phyloP scores from a whole-genome alignment of 306 rosid genomes.

The Neltuma alba region DNA sequence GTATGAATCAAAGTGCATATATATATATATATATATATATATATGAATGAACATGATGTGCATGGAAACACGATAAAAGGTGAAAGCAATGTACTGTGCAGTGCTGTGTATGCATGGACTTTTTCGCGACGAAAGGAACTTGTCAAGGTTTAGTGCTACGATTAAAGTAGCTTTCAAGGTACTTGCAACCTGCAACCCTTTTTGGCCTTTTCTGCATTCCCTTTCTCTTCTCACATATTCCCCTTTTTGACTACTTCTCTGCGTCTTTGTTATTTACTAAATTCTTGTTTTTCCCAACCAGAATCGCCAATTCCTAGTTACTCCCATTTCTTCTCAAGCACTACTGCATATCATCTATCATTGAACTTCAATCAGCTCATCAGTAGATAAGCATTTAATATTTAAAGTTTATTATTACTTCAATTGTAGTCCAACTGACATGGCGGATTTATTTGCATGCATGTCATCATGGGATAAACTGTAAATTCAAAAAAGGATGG shows the following conservation, averaged over 20 bases:
- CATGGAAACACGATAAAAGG: constrained; percentile 26
- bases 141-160: constrained; percentile 21
- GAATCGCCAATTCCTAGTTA: not conserved
- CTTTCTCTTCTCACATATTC: not conserved
- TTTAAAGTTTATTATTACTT: no score
- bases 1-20: not conserved
- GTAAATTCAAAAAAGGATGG: no score
- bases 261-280: not conserved
- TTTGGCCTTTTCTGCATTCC: constrained; percentile 3
- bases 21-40: not conserved
- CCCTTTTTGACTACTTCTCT: not conserved
- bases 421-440: no score
- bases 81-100: constrained; percentile 1
- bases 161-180: constrained; percentile 28
- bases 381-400: no score
- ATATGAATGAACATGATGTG: not conserved
- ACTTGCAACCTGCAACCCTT: constrained; percentile 15
- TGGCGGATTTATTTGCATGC: no score
- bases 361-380: no score
- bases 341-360: no score
- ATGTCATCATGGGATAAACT: no score
- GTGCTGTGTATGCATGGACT: constrained; percentile 5
- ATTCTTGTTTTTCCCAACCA: not conserved
- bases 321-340: not conserved
- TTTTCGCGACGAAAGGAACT: constrained; percentile 22